These are phyloP conservation scores for Morella rubra DNA, from an alignment of 306 rosid species.

Conservation along the genomic window DNA sequence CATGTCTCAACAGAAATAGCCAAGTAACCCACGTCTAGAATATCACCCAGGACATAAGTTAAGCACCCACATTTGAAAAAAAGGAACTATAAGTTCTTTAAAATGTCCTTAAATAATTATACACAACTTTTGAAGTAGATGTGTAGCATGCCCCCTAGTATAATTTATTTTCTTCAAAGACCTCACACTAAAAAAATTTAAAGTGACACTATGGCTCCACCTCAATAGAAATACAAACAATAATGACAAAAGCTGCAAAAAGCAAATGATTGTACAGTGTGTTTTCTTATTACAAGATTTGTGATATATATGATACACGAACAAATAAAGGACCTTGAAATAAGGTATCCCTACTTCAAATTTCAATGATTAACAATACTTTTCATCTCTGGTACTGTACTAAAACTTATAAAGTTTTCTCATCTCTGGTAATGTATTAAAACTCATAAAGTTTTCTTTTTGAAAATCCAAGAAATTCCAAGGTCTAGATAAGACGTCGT, in stretches of 20 bases:
- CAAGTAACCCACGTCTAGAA: neutral
- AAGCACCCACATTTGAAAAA: neutral
- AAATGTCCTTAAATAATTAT: neutral
- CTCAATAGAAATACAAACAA: neutral
- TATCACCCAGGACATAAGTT: neutral
- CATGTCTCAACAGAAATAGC: neutral
- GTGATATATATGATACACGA: too few species aligned
- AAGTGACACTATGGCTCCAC: neutral
- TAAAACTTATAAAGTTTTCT: neutral
- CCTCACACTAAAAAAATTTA: neutral
- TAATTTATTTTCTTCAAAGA: neutral
- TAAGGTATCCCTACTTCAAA: neutral
- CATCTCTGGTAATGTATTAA: too few species aligned
- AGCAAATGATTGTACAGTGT: neutral
- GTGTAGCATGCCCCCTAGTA: neutral
- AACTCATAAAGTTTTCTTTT: too few species aligned
- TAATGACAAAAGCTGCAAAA: neutral
- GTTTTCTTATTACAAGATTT: too few species aligned
- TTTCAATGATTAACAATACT: neutral
- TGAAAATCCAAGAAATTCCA: too few species aligned
- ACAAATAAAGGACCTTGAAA: neutral
- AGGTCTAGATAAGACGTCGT: too few species aligned
- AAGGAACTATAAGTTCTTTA: neutral
- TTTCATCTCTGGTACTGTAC: neutral
- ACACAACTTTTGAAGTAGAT: neutral